Evolutionary conservation across 345 rosid genomes (phyloP).

Genomic region (Eucalyptus lansdowneana): DNA sequence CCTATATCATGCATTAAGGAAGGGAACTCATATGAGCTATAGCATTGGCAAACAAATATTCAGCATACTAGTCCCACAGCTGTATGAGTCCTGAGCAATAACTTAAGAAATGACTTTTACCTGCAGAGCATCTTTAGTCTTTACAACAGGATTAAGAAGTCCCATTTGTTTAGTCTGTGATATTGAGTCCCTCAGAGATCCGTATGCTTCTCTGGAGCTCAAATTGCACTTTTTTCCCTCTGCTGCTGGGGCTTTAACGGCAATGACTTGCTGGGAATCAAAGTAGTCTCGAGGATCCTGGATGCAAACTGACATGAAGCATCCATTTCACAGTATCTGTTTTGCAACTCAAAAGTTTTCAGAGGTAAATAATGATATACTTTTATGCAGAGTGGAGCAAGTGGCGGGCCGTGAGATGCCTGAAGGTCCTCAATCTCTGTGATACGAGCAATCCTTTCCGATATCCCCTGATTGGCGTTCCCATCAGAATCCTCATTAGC

Average conservation of each 20-base stretch:
- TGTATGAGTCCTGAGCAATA: not conserved
- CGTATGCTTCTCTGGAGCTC: slow-evolving; percentile 48
- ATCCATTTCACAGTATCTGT: not conserved
- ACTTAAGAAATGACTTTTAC: slow-evolving; percentile 13
- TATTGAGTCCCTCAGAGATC: slow-evolving; percentile 54
- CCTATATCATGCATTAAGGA: slow-evolving; percentile 20
- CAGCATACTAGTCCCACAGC: not conserved
- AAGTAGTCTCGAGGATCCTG: slow-evolving; percentile 97
- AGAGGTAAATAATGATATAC: slow-evolving; percentile 9
- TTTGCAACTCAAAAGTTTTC: not conserved
- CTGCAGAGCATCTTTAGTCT: slow-evolving; percentile 69
- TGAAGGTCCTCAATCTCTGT: slow-evolving; percentile 84
- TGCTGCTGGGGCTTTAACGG: slow-evolving; percentile 16
- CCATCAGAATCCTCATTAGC: slow-evolving; percentile 35
- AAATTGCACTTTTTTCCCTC: slow-evolving; percentile 24
- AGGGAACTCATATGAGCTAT: not conserved
- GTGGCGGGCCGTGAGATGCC: slow-evolving; percentile 39
- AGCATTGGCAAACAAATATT: not conserved
- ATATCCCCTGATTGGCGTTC: slow-evolving; percentile 27
- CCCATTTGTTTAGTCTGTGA: slow-evolving; percentile 37
- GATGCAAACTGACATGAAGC: not conserved
- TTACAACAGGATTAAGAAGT: slow-evolving; percentile 48
- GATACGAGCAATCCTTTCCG: slow-evolving; percentile 34
- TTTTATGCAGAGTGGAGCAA: slow-evolving; percentile 78
- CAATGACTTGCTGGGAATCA: slow-evolving; percentile 85